Base-by-base conservation (phyloP, 2,329 filamentous ascomycete genomes). In the Sporothrix phasma region DNA sequence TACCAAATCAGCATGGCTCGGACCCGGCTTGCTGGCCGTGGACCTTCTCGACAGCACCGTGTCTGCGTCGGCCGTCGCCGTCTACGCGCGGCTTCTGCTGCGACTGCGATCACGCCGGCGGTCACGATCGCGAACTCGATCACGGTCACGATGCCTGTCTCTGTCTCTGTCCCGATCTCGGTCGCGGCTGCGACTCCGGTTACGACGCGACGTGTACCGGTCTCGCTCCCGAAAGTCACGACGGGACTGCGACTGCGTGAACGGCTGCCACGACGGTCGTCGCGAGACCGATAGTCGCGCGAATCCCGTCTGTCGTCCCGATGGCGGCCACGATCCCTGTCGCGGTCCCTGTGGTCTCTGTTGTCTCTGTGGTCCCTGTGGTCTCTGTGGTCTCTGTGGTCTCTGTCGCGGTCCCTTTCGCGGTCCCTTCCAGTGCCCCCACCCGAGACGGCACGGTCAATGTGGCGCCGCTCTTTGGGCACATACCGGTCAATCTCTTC, bases 401-500 rank as follows among this genome's bases (percentile, higher is more conserved):
- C 75, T 66, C 68, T 70, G 61, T 71, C 73, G 62, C 66, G 59
- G 19, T 71, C 71, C 43, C 72, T 71, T n/a, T 51, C 46, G 2
- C 46, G 24, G 29, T 75, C 73, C 54, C 75, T 71, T 45, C 75
- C 75, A 26, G 72, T 72, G 8, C 69, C 67, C n/a, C 43, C 5
- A 24, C 67, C 67, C 11, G 66, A 66, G 64, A 46, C 71, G 49
- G 74, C 74, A 1, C 72, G 68, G 49, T 74, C 72, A 13, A 71
- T 68, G 2, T 70, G 68, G 7, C 72, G 70, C 34, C 79, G 76
- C 34, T 76, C 79, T 64, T 72, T 73, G 26, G 79, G 79, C 60
- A 76, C 76, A 67, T 81, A 81, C 24, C 79, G 76, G 69, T 82
- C 80, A 62, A 79, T 76, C 62, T 80, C 75, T 11, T 77, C 75